Percentiles rank a stretch among this genome's conserved stretches.
Evolutionary conservation across 306 rosid species (phyloP).

Genomic region (Astragalus membranaceus): DNA sequence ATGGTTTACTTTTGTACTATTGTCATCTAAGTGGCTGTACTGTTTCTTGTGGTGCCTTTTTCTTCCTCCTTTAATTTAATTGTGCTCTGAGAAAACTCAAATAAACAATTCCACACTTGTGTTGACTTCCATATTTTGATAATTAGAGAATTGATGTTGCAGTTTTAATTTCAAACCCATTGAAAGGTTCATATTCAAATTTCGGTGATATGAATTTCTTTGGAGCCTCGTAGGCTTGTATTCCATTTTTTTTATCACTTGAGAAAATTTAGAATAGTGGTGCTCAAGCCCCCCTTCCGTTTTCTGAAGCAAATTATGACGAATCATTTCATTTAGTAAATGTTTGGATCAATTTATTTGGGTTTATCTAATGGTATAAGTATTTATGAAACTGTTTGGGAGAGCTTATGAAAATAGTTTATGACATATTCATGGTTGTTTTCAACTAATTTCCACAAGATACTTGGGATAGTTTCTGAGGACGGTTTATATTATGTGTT

Average conservation of each 20-base stretch:
- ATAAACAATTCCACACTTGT: not conserved
- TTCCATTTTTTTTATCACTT: not conserved
- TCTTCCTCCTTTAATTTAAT: not conserved
- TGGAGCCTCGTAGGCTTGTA: not conserved
- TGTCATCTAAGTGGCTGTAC: conserved; percentile 10
- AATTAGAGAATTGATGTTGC: conserved; percentile 3
- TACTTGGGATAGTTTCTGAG: too few relatives aligned
- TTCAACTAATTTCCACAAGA: too few relatives aligned
- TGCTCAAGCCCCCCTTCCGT: not conserved
- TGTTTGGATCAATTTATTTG: too few relatives aligned
- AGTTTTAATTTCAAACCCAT: not conserved
- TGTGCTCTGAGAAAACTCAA: not conserved
- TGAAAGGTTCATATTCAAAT: not conserved
- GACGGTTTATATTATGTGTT: too few relatives aligned
- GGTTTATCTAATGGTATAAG: too few relatives aligned
- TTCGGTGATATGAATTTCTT: not conserved
- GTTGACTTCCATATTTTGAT: not conserved
- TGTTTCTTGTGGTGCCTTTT: not conserved
- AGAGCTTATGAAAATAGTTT: too few relatives aligned
- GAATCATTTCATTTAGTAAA: not conserved
- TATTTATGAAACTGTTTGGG: too few relatives aligned
- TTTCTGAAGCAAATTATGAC: not conserved
- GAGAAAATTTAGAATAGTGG: not conserved
- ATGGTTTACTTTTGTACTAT: conserved; percentile 11
- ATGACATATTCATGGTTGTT: too few relatives aligned